These are phyloP conservation scores for Penicillium herquei DNA, from an alignment of 495 filamentous ascomycete species.

Conservation along the genomic window DNA sequence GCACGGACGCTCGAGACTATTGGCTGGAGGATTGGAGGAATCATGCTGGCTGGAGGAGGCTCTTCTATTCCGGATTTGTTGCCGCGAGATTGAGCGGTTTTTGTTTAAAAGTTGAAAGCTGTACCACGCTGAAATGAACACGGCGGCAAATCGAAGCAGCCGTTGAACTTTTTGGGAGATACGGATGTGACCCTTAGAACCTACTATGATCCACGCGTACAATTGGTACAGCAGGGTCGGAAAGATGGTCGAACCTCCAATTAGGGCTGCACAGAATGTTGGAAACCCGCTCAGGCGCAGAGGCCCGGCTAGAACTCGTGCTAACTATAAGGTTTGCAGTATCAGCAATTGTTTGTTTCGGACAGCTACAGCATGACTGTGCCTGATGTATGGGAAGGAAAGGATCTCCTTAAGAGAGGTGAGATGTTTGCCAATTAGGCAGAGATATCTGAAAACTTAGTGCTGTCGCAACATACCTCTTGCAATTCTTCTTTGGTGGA, in stretches of 20 bases:
- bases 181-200: constrained; percentile 13
- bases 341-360: not conserved
- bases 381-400: not conserved
- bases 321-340: constrained; percentile 26
- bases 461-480: constrained; percentile 32
- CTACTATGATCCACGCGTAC: constrained; percentile 25
- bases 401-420: not conserved
- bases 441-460: not conserved
- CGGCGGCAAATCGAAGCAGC: constrained; percentile 38
- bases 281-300: constrained; percentile 62
- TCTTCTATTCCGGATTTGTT: constrained; percentile 4
- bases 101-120: constrained; percentile 48
- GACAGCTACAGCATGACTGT: not conserved
- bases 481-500: constrained; percentile 35
- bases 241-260: constrained; percentile 76
- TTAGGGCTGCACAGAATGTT: constrained; percentile 73
- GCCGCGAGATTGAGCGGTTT: constrained; percentile 25
- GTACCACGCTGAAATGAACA: constrained; percentile 48
- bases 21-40: constrained; percentile 42
- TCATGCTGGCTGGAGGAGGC: constrained; percentile 6
- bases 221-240: constrained; percentile 39
- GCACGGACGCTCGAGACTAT: constrained; percentile 14
- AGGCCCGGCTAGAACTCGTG: constrained; percentile 34
- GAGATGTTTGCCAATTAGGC: not conserved
- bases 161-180: constrained; percentile 19